phyloP scores from a whole-genome alignment of 306 rosid genomes.

The Trifolium pratense region DNA sequence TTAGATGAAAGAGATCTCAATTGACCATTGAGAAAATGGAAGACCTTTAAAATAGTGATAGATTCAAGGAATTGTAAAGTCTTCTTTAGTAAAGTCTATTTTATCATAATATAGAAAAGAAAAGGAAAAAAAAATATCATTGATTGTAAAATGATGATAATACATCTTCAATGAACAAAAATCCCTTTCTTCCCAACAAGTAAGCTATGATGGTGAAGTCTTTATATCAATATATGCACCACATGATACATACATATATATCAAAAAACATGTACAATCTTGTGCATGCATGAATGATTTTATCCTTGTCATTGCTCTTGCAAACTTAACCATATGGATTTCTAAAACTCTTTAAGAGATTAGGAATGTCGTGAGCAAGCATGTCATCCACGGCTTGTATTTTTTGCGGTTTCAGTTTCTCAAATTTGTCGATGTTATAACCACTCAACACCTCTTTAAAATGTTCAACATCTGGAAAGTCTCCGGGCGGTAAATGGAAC shows the following conservation, averaged over 20 bases:
- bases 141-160: not conserved
- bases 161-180: conserved; percentile 3
- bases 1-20: not conserved
- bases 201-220: conserved; percentile 26
- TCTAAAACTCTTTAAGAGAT: conserved; percentile 74
- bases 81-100: no score
- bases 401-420: conserved; percentile 78
- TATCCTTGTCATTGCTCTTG: not conserved
- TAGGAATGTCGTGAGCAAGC: conserved; percentile 92
- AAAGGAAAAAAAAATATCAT: not conserved
- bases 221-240: not conserved
- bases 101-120: no score
- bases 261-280: not conserved
- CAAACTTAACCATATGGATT: conserved; percentile 73
- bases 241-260: conserved; percentile 2
- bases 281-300: not conserved
- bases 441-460: conserved; percentile 68
- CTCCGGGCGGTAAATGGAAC: conserved; percentile 87
- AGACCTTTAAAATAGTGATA: not conserved
- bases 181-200: conserved; percentile 12
- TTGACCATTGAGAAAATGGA: not conserved
- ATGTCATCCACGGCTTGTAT: conserved; percentile 87
- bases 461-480: conserved; percentile 81
- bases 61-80: not conserved
- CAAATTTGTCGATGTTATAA: conserved; percentile 80